Evolutionary conservation across 108 stramenopile species (phyloP).

Genomic region (Nitzschia sp.): DNA sequence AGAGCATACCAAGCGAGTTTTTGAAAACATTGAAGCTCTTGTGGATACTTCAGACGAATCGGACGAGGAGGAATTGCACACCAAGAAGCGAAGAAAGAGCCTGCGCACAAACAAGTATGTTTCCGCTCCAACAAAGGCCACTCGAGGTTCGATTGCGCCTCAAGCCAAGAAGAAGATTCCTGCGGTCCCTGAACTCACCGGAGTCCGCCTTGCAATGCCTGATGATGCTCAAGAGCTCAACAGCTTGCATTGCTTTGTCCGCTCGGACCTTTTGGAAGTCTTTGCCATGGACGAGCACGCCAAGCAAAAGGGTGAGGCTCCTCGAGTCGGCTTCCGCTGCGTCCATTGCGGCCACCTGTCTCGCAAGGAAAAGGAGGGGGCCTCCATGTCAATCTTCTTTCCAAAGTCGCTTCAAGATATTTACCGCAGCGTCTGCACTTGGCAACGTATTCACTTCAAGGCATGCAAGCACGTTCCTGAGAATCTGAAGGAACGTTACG

Average conservation of each 20-base stretch:
- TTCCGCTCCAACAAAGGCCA: neutral
- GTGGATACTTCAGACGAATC: neutral
- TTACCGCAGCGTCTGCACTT: constrained; percentile 44
- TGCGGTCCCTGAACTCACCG: neutral
- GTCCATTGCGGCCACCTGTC: constrained; percentile 27
- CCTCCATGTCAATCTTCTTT: constrained; percentile 43
- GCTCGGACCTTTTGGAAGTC: constrained; percentile 45
- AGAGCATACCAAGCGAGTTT: neutral
- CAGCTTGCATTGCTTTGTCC: constrained; percentile 50
- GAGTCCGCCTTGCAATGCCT: constrained; percentile 26
- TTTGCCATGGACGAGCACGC: constrained; percentile 22
- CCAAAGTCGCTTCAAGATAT: constrained; percentile 47
- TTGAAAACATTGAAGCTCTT: neutral
- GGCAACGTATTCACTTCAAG: constrained; percentile 66
- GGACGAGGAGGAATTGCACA: constrained; percentile 7
- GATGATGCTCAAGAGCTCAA: constrained; percentile 38
- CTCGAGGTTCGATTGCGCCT: neutral
- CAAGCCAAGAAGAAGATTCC: neutral
- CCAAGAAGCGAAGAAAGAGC: constrained; percentile 14
- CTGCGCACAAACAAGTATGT: neutral
- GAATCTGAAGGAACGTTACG: constrained; percentile 38
- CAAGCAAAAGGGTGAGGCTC: neutral
- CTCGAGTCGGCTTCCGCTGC: constrained; percentile 43
- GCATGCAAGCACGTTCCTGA: constrained; percentile 54
- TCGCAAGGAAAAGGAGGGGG: constrained; percentile 10